phyloP scores from a whole-genome alignment of 495 filamentous ascomycete species.

The Annulohypoxylon moriforme region DNA sequence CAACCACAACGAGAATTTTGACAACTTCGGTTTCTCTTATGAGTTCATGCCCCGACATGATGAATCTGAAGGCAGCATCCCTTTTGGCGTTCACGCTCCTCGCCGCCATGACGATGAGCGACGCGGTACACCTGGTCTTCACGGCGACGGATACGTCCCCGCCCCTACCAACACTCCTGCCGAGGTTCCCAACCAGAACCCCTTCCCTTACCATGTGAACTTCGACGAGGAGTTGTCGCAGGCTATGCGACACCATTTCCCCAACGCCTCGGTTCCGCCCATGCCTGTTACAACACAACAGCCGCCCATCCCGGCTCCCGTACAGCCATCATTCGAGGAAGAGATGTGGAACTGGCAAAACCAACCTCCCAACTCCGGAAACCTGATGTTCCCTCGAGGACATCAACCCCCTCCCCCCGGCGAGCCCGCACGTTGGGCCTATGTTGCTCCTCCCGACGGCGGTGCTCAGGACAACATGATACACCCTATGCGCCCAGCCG shows the following conservation, averaged over 20 bases:
- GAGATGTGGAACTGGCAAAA: not conserved
- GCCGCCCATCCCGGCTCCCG: not conserved
- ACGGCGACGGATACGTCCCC: not conserved
- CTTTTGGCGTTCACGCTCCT: not conserved
- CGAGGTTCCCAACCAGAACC: not conserved
- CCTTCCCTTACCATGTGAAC: not conserved
- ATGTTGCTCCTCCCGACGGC: not conserved
- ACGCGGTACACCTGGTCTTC: not conserved
- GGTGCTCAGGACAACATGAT: not conserved
- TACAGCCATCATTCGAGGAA: not conserved
- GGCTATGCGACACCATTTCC: not conserved
- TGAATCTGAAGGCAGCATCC: not conserved
- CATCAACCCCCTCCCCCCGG: not conserved
- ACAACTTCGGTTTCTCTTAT: not conserved
- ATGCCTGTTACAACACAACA: not conserved
- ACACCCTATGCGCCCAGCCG: constrained; percentile 21
- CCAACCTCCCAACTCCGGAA: not conserved
- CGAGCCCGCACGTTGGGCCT: constrained; percentile 29
- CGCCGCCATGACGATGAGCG: not conserved
- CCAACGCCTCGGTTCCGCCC: not conserved
- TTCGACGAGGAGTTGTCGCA: not conserved
- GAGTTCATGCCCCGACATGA: not conserved
- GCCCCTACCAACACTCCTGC: not conserved
- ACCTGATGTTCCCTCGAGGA: too few relatives aligned
- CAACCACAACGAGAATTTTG: too few relatives aligned